Conservation (phyloP, 495 filamentous ascomycete genomes). For the Aspergillus hancockii region DNA sequence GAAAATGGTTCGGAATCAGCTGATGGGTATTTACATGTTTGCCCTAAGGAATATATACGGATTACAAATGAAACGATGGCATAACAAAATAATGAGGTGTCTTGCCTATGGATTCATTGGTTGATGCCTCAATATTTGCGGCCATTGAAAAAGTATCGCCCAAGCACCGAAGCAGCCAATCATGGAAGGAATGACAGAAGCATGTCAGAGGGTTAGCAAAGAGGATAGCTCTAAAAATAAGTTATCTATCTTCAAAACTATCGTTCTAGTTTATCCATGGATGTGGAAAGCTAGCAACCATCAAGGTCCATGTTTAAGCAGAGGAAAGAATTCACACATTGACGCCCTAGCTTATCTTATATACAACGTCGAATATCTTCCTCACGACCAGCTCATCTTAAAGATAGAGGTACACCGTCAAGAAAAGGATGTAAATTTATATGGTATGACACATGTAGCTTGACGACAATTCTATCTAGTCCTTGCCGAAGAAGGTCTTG, state of each 20-base stretch:
- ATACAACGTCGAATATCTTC: constrained; percentile 46
- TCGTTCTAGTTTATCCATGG: not conserved
- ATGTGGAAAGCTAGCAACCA: not conserved
- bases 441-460: constrained; percentile 15
- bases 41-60: too few species aligned
- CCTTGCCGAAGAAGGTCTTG: constrained; percentile 83
- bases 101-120: not conserved
- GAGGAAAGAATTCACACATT: constrained; percentile 35
- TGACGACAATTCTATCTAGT: constrained; percentile 42
- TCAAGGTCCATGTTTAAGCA: constrained; percentile 8
- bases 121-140: too few species aligned
- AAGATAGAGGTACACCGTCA: constrained; percentile 46
- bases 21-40: not conserved
- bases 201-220: not conserved
- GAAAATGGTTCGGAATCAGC: not conserved
- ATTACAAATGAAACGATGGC: not conserved
- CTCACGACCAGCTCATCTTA: constrained; percentile 33
- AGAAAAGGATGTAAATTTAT: constrained; percentile 22
- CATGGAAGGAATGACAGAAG: not conserved
- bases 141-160: not conserved
- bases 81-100: not conserved
- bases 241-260: too few species aligned
- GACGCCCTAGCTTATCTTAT: constrained; percentile 44
- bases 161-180: not conserved
- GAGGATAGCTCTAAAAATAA: not conserved